phyloP scores from a whole-genome alignment of 345 rosid species.

The Anastatica hierochuntica region DNA sequence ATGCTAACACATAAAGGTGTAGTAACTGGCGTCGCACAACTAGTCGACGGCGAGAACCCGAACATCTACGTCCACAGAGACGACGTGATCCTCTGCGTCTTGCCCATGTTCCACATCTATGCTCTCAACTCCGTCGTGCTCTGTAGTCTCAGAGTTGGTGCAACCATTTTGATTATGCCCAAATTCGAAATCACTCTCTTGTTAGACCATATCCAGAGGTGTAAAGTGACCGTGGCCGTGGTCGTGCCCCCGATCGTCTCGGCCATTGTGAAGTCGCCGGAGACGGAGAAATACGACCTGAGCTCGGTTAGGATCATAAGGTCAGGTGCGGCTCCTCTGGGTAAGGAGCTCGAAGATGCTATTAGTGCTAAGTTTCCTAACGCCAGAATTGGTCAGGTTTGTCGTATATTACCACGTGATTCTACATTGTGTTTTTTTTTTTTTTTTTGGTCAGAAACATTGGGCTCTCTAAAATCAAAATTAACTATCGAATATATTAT shows the following conservation, averaged over 20 bases:
- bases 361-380: slow-evolving; percentile 59
- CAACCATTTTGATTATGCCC: slow-evolving; percentile 72
- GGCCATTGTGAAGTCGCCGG: slow-evolving; percentile 54
- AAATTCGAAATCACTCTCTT: slow-evolving; percentile 58
- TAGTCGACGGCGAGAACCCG: slow-evolving; percentile 91
- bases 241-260: slow-evolving; percentile 73
- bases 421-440: too few species aligned
- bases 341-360: slow-evolving; percentile 81
- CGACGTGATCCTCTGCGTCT: slow-evolving; percentile 62
- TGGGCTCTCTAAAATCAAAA: too few species aligned
- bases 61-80: slow-evolving; percentile 56
- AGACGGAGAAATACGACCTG: slow-evolving; percentile 51
- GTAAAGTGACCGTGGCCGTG: slow-evolving; percentile 64
- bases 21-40: slow-evolving; percentile 78
- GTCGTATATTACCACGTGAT: too few species aligned
- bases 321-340: slow-evolving; percentile 89
- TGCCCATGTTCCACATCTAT: slow-evolving; percentile 82
- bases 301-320: slow-evolving; percentile 55
- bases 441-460: too few species aligned
- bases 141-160: slow-evolving; percentile 70
- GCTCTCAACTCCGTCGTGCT: slow-evolving; percentile 62
- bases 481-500: too few species aligned
- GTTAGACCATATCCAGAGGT: slow-evolving; percentile 47
- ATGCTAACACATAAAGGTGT: slow-evolving; percentile 79
- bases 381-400: slow-evolving; percentile 86